These are phyloP conservation scores for Nannochloropsis granulata DNA, from an alignment of 108 stramenopile species.

Conservation along the genomic window DNA sequence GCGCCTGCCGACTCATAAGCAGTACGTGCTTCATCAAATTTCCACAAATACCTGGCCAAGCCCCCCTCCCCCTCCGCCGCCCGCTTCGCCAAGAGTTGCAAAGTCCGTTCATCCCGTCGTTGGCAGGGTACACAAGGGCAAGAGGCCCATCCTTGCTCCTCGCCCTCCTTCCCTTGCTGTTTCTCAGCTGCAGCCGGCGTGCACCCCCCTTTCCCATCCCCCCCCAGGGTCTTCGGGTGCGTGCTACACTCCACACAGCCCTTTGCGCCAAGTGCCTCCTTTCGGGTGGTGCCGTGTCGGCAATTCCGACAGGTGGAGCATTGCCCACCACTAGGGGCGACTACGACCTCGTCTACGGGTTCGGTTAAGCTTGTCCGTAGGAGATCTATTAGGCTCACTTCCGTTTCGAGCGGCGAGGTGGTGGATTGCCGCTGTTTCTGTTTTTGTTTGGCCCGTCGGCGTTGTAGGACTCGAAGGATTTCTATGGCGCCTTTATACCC, in stretches of 20 bases:
- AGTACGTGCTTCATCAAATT: background rate
- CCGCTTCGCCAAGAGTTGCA: background rate
- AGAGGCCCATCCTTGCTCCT: background rate
- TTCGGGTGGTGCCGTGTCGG: background rate
- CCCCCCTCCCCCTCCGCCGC: background rate
- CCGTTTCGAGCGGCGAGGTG: background rate
- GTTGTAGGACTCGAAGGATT: background rate
- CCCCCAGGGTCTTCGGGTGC: background rate
- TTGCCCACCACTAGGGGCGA: background rate
- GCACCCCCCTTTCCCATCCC: background rate
- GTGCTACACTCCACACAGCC: background rate
- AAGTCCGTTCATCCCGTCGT: background rate
- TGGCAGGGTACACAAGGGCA: background rate
- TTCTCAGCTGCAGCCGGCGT: background rate
- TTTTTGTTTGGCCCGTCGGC: background rate
- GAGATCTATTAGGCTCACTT: background rate
- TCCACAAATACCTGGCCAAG: background rate
- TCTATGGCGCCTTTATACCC: background rate
- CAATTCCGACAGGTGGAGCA: background rate
- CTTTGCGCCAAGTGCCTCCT: background rate
- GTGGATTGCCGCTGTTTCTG: background rate
- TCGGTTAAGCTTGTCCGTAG: background rate
- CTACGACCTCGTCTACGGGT: background rate
- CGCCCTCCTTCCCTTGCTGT: background rate
- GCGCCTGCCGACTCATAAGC: background rate